Percentiles rank a stretch among this genome's conserved stretches.
These are phyloP conservation scores for Petasospora rhodanensis DNA, from an alignment of 1,139 yeast genomes.

Conservation along the genomic window DNA sequence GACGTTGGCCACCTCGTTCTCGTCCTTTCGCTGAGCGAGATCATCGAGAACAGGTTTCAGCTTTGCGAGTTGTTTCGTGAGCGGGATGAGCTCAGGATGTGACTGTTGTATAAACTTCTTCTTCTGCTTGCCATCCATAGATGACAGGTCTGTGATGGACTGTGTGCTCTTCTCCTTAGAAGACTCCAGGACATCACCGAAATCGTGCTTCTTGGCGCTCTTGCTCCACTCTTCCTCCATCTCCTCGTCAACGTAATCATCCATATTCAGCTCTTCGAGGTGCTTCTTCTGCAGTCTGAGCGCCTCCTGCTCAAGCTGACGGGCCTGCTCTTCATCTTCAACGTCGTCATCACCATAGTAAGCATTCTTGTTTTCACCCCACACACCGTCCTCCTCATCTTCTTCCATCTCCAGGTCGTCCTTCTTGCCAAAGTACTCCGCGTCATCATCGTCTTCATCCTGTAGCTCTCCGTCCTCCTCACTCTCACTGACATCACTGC, in stretches of 20 bases:
- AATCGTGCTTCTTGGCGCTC: constrained; percentile 36
- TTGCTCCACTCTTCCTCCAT: constrained; percentile 68
- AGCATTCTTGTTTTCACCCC: constrained; percentile 75
- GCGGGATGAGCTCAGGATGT: constrained; percentile 82
- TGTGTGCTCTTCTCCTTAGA: constrained; percentile 22
- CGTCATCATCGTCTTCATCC: constrained; percentile 43
- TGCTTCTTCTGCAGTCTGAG: constrained; percentile 82
- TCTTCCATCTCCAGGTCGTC: constrained; percentile 38
- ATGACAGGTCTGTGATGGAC: constrained; percentile 28
- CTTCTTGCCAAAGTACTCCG: constrained; percentile 66
- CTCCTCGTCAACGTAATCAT: constrained; percentile 81
- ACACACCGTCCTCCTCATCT: constrained; percentile 57
- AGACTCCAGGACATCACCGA: constrained; percentile 33
- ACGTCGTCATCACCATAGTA: constrained; percentile 80
- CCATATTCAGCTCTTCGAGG: constrained; percentile 71
- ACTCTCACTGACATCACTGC: constrained; percentile 31
- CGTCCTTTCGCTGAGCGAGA: constrained; percentile 25
- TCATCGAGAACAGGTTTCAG: constrained; percentile 43
- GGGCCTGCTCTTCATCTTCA: constrained; percentile 75
- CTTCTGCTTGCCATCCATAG: constrained; percentile 39
- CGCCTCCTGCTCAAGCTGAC: constrained; percentile 84
- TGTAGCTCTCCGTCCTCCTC: constrained; percentile 42
- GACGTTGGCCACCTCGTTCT: constrained; percentile 38
- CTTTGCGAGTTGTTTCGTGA: constrained; percentile 57
- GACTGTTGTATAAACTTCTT: constrained; percentile 46